Base-by-base conservation (phyloP, 2,329 filamentous ascomycete genomes). In the Aspergillus awamori region DNA sequence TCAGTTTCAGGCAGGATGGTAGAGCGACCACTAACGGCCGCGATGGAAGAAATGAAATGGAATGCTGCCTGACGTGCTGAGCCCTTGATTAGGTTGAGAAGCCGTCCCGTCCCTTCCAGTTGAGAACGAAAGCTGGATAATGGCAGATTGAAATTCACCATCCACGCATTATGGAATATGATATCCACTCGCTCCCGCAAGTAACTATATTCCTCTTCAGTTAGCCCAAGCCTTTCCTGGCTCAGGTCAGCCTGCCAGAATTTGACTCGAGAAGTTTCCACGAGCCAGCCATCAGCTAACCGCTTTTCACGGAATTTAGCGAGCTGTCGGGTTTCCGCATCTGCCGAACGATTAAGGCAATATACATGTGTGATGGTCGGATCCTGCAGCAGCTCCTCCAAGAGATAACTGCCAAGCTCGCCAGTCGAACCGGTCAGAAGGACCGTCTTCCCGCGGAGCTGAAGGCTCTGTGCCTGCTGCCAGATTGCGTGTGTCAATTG, bases 381-480 rank as follows among this genome's bases (percentile, higher is more conserved):
- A 5, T 41, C 20, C 2, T 26, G 20, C 24, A 61, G 22, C 10
- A 61, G 33, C 3, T 43, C 20, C 15, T 48, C n/a, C 15, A 61
- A 49, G 2, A 61, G 52, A 11, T 48, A 57, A 11, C 39, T 53
- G 3, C 59, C 59, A 4, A 61, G 22, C 2, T 41, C 22, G 1
- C 59, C 59, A 28, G 59, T 61, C 2, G 59, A 61, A 8, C 59
- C 59, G 0, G 59, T 61, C 2, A 61, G 48, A 28, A 55, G 15
- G 6, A 58, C 51, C 2, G 52, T 57, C 2, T 6, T 30, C 2
- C 41, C n/a, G 11, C 11, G 5, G 1, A 24, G 30, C 6, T 20
- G 36, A 3, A 53, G 30, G 11, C 24, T 11, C 5, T 15, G 43
- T 26, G 28, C 22, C 10, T 60, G 53, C 30, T 30, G 39, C 49